Conservation (phyloP, 208 protist species). For the Herpetomonas tarakana region DNA sequence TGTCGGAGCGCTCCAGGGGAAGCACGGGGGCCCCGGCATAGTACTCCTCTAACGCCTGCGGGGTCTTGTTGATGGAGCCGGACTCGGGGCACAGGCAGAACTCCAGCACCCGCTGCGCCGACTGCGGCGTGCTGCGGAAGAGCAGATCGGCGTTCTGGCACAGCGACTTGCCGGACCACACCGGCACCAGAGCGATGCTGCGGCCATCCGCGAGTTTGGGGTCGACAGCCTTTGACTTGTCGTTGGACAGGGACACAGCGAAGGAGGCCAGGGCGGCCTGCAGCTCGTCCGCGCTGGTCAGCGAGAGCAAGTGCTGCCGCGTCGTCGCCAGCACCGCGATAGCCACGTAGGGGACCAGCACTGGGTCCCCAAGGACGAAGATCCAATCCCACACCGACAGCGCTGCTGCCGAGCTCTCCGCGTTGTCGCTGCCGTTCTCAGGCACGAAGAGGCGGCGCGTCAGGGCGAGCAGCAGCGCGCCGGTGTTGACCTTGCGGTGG, state of each 20-base stretch:
- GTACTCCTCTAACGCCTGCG: conserved; percentile 47
- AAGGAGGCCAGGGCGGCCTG: conserved; percentile 16
- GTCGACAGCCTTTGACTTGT: conserved; percentile 35
- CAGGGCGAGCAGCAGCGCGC: conserved; percentile 51
- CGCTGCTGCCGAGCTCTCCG: conserved; percentile 14
- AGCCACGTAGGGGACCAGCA: conserved; percentile 68
- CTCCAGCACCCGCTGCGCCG: conserved; percentile 60
- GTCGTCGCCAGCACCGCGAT: conserved; percentile 60
- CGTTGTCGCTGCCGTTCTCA: conserved; percentile 21
- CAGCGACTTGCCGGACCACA: conserved; percentile 61
- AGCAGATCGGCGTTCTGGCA: conserved; percentile 78
- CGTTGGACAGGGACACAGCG: conserved; percentile 31
- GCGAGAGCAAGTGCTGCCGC: conserved; percentile 41
- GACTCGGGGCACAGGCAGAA: conserved; percentile 54
- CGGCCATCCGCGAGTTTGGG: conserved; percentile 44
- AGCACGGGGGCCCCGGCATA: conserved; percentile 54
- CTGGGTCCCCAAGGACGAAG: conserved; percentile 62
- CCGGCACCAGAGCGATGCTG: conserved; percentile 38
- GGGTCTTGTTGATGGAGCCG: conserved; percentile 41
- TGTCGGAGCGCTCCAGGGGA: conserved; percentile 71
- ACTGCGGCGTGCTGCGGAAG: conserved; percentile 62
- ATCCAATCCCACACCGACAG: conserved; percentile 75
- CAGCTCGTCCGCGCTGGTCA: conserved; percentile 33
- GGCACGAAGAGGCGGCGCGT: conserved; percentile 53
- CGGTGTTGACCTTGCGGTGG: conserved; percentile 58